Base-by-base conservation (phyloP, 176 grass and related monocot genomes). In the Coix lacrymajobi region DNA sequence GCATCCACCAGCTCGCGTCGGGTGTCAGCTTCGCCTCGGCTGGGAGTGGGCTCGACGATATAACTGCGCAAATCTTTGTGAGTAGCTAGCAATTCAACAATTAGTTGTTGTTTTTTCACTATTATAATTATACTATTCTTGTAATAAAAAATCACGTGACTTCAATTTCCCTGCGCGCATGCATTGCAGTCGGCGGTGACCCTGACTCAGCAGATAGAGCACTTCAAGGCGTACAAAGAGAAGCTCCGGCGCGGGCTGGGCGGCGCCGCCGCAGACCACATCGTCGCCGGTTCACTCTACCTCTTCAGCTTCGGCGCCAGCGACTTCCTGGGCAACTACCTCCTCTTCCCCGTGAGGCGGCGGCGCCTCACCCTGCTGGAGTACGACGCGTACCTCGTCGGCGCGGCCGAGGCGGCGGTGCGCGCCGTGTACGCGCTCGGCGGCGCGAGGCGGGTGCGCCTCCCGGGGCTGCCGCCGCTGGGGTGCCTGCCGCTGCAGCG, bases 1-100 rank as follows among this genome's bases (percentile, higher is more conserved):
- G 4, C 56, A 89, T 97, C 4, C 38, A 76, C 38, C 38, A 71
- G 8, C 86, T 93, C 71, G 86, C 86, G 19, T 41, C 56, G 3
- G 86, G 88, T 22, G 94, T 91, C 25, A 89, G 84, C 84, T 97
- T 97, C 13, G 91, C 94, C 64, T 97, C 94, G 7, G 91, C 86
- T 3, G 84, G 88, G 5, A 85, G 77, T 48, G 89, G 94, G 3
- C 77, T 91, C 2, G 91, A 97, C 64, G 79, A 87, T 7, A 16
- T 66, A 3, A 97, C 94, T 16, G 76, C 86, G 11, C 60, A 87
- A 45, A 54, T 87, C 22, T 63, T 78, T 13, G 93, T 96, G 43
- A 80, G 78, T 32, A 33, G 33, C 33, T 33, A 33, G 33, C 5
- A 49, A 49, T 49, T 6, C 46, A 51, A n/a, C n/a, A 20, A 51